Conservation (phyloP, 2,329 filamentous ascomycete species). For the Hypocrella siamensis region DNA sequence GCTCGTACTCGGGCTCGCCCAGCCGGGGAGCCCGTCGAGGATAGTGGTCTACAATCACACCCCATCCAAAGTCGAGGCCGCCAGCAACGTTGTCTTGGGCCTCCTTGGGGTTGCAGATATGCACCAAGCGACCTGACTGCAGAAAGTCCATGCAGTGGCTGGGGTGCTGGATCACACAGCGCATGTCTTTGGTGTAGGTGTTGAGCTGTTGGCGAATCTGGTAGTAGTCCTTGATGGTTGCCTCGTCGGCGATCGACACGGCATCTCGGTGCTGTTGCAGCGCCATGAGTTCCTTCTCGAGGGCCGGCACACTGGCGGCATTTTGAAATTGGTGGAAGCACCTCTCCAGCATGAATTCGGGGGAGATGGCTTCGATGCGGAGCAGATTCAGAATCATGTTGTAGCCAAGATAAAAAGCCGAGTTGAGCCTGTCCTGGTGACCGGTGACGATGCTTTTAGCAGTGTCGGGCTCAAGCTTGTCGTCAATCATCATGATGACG, state of each 20-base stretch:
- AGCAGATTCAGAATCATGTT: constrained; percentile 98
- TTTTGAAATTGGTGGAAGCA: constrained; percentile 99
- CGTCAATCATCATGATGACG: constrained; percentile 98
- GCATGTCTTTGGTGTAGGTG: constrained; percentile 75
- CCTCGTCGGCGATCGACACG: constrained; percentile 71
- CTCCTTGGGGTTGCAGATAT: constrained; percentile 55
- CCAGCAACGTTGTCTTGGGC: constrained; percentile 23
- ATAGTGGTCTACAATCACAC: constrained; percentile 64
- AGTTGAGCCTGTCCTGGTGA: constrained; percentile 93
- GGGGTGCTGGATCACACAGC: constrained; percentile 80
- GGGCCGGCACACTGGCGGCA: constrained; percentile 63
- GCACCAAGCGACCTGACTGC: constrained; percentile 73
- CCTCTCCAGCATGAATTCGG: constrained; percentile 95
- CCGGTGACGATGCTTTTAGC: constrained; percentile 93
- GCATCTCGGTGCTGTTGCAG: constrained; percentile 60
- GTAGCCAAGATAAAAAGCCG: constrained; percentile 93
- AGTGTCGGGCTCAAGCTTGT: constrained; percentile 87
- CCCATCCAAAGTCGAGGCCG: constrained; percentile 75
- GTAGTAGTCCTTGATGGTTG: constrained; percentile 86
- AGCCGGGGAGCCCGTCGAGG: constrained; percentile 50
- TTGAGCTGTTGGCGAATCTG: constrained; percentile 74
- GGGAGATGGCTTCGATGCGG: constrained; percentile 96
- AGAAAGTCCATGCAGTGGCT: constrained; percentile 74
- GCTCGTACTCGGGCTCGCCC: constrained; percentile 48
- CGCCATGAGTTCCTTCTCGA: constrained; percentile 71